Percentiles rank a stretch among this genome's conserved stretches.
Evolutionary conservation across 345 rosid genomes (phyloP).

Genomic region (Salix suchowensis): DNA sequence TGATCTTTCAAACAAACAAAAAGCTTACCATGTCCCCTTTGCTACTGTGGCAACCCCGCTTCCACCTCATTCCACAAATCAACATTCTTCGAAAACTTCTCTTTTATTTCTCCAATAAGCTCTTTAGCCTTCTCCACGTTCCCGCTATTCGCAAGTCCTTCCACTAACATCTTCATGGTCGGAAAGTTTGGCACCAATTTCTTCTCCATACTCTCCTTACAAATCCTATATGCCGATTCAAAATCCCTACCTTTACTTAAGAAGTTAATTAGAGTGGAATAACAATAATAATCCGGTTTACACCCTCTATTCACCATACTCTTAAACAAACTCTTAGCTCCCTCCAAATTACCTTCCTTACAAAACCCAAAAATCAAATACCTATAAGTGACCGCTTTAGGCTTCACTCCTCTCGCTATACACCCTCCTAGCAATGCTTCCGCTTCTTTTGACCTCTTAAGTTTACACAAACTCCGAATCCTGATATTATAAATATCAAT

Average conservation of each 20-base stretch:
- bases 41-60: constrained; percentile 56
- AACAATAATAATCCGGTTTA: constrained; percentile 47
- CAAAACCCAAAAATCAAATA: constrained; percentile 79
- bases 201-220: constrained; percentile 59
- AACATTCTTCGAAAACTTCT: constrained; percentile 42
- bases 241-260: constrained; percentile 63
- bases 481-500: constrained; percentile 47
- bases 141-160: constrained; percentile 47
- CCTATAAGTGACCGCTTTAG: constrained; percentile 38
- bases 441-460: constrained; percentile 53
- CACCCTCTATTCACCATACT: constrained; percentile 48
- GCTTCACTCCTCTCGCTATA: constrained; percentile 41
- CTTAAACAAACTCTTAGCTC: constrained; percentile 61
- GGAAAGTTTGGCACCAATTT: constrained; percentile 64
- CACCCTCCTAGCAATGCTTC: constrained; percentile 54
- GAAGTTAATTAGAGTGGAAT: constrained; percentile 49
- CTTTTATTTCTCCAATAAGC: constrained; percentile 49
- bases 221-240: constrained; percentile 50
- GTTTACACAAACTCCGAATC: constrained; percentile 66
- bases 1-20: neutral
- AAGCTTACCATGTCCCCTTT: constrained; percentile 5
- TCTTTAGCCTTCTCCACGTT: constrained; percentile 61
- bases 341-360: constrained; percentile 53
- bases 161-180: constrained; percentile 62
- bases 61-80: constrained; percentile 78